Evolutionary conservation across 2,329 filamentous ascomycete genomes (phyloP).

Genomic region (Aphanoascus verrucosus): DNA sequence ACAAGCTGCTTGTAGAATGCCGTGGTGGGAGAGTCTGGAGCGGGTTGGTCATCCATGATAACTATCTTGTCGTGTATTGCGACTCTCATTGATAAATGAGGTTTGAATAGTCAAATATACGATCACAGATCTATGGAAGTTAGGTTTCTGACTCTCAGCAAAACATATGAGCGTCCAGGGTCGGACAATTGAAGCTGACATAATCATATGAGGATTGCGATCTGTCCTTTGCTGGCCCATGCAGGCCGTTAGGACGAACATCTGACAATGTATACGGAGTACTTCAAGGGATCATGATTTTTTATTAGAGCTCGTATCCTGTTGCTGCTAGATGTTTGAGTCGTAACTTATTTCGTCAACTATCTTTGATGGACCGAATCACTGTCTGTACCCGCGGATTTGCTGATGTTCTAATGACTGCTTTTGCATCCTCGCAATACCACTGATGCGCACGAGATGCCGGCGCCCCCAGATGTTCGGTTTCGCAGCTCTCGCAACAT

Average conservation of each 20-base stretch:
- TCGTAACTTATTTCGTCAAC: background rate
- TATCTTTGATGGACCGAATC: background rate
- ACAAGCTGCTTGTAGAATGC: too few species aligned
- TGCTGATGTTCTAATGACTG: slow-evolving; percentile 5
- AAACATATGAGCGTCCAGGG: too few species aligned
- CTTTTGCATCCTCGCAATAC: background rate
- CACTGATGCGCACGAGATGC: slow-evolving; percentile 35
- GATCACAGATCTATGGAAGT: too few species aligned
- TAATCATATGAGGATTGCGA: slow-evolving; percentile 2
- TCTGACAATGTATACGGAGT: background rate
- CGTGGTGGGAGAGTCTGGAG: too few species aligned
- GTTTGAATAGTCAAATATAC: too few species aligned
- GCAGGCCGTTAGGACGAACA: background rate
- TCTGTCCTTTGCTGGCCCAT: background rate
- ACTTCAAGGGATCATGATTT: background rate
- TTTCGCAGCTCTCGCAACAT: slow-evolving; percentile 22
- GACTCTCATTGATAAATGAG: too few species aligned
- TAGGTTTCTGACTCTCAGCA: too few species aligned
- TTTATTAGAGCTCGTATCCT: background rate
- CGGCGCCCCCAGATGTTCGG: slow-evolving; percentile 29
- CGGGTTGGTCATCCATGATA: too few species aligned
- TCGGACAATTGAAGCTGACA: slow-evolving; percentile 2
- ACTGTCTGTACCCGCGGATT: background rate
- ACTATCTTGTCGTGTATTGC: too few species aligned
- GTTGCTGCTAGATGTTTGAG: background rate